Evolutionary conservation across 345 rosid species (phyloP), one percentile per base, ranked within the genome.

Genomic region (Brassica nigra): DNA sequence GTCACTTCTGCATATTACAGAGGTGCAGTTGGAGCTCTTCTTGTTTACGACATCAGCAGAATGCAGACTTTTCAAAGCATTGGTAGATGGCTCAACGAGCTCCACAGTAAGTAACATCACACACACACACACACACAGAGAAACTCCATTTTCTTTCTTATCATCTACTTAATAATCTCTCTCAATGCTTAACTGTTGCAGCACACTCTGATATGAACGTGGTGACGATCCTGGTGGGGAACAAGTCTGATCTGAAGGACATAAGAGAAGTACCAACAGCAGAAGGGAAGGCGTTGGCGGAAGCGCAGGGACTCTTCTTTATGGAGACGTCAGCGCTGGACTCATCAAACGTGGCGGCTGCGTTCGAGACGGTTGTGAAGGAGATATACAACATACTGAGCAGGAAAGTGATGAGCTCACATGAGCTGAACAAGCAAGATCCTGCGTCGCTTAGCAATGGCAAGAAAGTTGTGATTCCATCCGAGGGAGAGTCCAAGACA

Each of bases 11-110:
- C 99, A 8, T 95, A 95, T 75, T 95, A 95, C 82, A 82, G 99
- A 69, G 99, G 99, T 76, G 97, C 99, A 12, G 99, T 95, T 27
- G 99, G 99, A 78, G 99, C 99, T 76, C 95, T 95, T 78, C 85
- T 95, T 59, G 97, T 95, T 74, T 95, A 95, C 73, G 99, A 95
- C 74, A 90, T 95, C 82, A 92, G 97, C 78, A 90, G 99, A 77
- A 86, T 87, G 59, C 99, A 90, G 80, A 95, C 99, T 15, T 95
- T 92, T 68, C 97, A 92, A 61, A 92, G 93, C 75, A 84, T 90
- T 70, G 97, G 94, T 71, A 89, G 91, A 86, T 95, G 99, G 99
- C 97, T 95, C 66, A 95, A 95, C 80, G 99, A 95, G 85, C 97
- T 95, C 75, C 97, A 92, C 59, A 91, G 99, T 95, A 90, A 92